Base-by-base conservation (phyloP, 352 stramenopile species). In the Phytophthora rubi region DNA sequence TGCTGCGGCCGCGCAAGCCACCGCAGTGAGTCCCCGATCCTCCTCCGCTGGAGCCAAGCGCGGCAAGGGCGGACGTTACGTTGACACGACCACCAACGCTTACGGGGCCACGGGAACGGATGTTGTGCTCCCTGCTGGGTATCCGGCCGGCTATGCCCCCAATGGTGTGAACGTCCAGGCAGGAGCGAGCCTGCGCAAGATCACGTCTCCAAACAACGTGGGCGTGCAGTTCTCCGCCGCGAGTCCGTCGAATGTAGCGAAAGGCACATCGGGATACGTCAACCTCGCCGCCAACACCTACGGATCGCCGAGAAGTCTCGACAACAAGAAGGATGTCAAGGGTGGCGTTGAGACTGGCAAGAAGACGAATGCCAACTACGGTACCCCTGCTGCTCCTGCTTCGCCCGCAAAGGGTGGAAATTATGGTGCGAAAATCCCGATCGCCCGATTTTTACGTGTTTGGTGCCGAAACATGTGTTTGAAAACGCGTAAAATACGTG, bases 91-190 rank as follows among this genome's bases (percentile, higher is more conserved):
- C 16, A 58, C 81, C 28, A 49, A 77, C 55, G 69, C 64, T 16
- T 70, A 74, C 48, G 81, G 71, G 18, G 56, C 60, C 44, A 59
- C 60, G 13, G 28, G 35, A 7, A 35, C 58, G 6, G 33, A 59
- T 47, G 53, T 26, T 26, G 23, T 26, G 1, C 23, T 26, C 26
- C 33, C 39, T 18, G 26, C 37, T 64, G 33, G 52, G 77, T 15
- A 75, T 82, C 69, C 77, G 8, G 77, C 65, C 28, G 82, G 80
- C 48, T 86, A 86, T 21, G 70, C 65, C n/a, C 60, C 60, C 9
- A 71, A 56, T 10, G 71, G 62, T 52, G 76, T 72, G 59, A 83
- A 81, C 32, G 58, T 16, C 3, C 51, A 83, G 10, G 47, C n/a
- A 8, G 73, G 70, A 26, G 54, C 42, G 12, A 63, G 47, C 6